A percentile compares a stretch with the other conserved stretches of the same genome.
Conservation (phyloP, 192 early-diverging fungal genomes). For the Mortierella hygrophila region DNA sequence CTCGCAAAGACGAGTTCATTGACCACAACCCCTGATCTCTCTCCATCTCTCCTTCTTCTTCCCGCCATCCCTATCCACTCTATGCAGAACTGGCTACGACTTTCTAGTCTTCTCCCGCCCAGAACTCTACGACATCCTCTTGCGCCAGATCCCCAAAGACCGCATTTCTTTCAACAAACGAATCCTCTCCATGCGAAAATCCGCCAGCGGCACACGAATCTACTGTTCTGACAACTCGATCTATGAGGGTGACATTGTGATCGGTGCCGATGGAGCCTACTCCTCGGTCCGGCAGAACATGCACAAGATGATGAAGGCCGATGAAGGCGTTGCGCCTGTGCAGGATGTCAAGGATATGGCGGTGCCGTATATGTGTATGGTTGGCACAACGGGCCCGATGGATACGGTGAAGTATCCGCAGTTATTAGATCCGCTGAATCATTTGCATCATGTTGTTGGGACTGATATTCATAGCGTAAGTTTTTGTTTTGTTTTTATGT, state of each 20-base stretch:
- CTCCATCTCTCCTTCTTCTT: neutral
- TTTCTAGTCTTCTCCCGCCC: slow-evolving; percentile 37
- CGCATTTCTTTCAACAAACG: slow-evolving; percentile 26
- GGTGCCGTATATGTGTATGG: slow-evolving; percentile 23
- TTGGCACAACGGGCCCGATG: slow-evolving; percentile 28
- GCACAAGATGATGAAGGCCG: slow-evolving; percentile 7
- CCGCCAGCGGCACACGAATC: neutral
- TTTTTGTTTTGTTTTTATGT: neutral
- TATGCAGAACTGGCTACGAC: neutral
- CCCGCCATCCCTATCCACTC: too few relatives aligned
- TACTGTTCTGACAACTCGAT: slow-evolving; percentile 26
- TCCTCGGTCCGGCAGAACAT: slow-evolving; percentile 11
- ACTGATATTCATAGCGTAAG: neutral
- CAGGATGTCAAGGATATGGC: slow-evolving; percentile 8
- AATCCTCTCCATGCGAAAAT: slow-evolving; percentile 1
- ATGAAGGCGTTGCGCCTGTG: neutral
- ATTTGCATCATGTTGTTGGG: slow-evolving; percentile 26
- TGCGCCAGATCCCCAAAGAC: neutral
- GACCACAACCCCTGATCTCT: neutral
- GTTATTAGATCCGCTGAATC: slow-evolving; percentile 8
- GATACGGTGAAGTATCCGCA: slow-evolving; percentile 13
- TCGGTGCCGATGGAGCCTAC: slow-evolving; percentile 41
- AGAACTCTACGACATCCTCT: slow-evolving; percentile 22
- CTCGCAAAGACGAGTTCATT: neutral
- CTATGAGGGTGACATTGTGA: slow-evolving; percentile 27